Evolutionary conservation across 257 asterid species (phyloP).

Genomic region (Salvia hispanica): DNA sequence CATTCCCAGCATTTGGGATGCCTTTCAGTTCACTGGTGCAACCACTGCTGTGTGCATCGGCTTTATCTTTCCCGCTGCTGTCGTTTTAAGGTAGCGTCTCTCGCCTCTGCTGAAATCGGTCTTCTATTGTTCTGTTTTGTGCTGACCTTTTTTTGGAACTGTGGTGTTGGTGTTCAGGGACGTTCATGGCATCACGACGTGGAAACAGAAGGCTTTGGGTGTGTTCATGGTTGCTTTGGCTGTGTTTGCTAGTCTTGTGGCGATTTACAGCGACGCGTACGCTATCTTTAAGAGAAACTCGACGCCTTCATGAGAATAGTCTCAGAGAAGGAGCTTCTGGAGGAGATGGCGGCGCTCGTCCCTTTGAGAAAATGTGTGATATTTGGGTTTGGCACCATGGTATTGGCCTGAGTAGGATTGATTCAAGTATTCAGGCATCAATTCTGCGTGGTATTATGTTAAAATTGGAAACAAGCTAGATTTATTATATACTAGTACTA

Average conservation of each 20-base stretch:
- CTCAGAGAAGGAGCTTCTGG: background rate
- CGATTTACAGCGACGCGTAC: constrained; percentile 49
- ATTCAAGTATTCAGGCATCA: background rate
- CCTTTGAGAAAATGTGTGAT: constrained; percentile 22
- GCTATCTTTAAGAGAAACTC: constrained; percentile 35
- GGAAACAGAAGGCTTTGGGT: constrained; percentile 46
- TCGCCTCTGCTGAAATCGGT: background rate
- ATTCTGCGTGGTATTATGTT: constrained; percentile 6
- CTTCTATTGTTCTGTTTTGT: background rate
- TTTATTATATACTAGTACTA: background rate
- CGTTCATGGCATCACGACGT: constrained; percentile 36
- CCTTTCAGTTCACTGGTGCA: constrained; percentile 58
- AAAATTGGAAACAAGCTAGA: background rate
- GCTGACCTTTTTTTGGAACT: too few relatives aligned
- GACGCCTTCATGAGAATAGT: constrained; percentile 32
- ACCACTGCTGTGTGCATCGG: constrained; percentile 52
- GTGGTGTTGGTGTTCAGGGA: constrained; percentile 42
- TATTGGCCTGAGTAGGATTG: background rate
- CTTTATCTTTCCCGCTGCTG: constrained; percentile 52
- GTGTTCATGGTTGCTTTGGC: constrained; percentile 56
- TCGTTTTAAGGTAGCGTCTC: constrained; percentile 45
- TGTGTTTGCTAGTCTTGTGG: constrained; percentile 49
- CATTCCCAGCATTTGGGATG: constrained; percentile 62
- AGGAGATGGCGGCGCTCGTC: background rate
- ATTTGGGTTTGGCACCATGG: constrained; percentile 4